These are phyloP conservation scores for Cochlearia excelsa DNA, from an alignment of 345 rosid genomes.

Conservation along the genomic window DNA sequence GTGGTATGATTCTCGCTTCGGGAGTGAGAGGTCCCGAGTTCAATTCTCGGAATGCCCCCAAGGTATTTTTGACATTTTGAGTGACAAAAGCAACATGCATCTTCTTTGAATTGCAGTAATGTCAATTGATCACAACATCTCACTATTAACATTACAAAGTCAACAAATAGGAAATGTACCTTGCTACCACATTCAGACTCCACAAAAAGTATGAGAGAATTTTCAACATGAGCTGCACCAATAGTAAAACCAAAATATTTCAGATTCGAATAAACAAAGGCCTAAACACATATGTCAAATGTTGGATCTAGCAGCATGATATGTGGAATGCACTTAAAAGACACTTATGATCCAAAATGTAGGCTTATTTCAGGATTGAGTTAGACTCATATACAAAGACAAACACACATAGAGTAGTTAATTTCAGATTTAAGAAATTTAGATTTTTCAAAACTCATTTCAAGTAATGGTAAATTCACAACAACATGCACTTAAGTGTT, in stretches of 20 bases:
- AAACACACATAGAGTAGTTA: no score
- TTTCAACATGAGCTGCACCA: no score
- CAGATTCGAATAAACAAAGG: no score
- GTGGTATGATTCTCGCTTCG: slow-evolving; percentile 94
- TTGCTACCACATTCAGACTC: no score
- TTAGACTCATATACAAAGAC: not conserved
- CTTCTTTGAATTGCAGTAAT: not conserved
- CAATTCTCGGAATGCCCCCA: slow-evolving; percentile 67
- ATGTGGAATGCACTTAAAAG: not conserved
- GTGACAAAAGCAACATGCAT: not conserved
- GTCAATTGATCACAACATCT: no score
- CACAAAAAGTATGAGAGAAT: no score
- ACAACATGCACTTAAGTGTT: no score
- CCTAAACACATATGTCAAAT: not conserved
- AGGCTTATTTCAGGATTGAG: no score
- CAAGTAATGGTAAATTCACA: not conserved
- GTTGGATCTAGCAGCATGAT: slow-evolving; percentile 11
- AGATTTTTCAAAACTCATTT: not conserved
- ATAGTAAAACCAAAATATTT: no score
- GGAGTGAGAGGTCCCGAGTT: slow-evolving; percentile 91
- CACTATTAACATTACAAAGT: no score
- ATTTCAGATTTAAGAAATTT: not conserved
- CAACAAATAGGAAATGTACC: no score
- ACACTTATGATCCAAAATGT: not conserved
- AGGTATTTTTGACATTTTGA: not conserved